Evolutionary conservation across 805 yeast genomes (phyloP).

Genomic region (Yamadazyma akitaensis): DNA sequence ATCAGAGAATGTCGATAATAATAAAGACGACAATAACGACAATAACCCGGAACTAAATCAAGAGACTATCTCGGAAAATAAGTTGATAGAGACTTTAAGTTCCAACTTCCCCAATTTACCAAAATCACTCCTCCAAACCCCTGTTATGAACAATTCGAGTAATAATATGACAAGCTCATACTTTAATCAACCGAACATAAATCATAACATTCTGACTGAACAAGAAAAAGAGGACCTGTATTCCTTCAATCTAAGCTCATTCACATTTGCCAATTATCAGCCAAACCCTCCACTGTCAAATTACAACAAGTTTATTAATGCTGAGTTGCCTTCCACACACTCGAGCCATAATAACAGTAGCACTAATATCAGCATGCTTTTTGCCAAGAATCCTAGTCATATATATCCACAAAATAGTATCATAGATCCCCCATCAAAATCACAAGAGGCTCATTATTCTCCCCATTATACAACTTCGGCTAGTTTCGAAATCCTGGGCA

Average conservation of each 20-base stretch:
- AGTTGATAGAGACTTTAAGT: constrained; percentile 6
- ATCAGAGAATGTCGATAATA: neutral
- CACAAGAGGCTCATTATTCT: constrained; percentile 1
- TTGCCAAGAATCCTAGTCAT: constrained; percentile 13
- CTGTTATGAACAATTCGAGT: constrained; percentile 21
- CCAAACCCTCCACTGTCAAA: constrained; percentile 3
- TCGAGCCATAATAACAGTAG: constrained; percentile 10
- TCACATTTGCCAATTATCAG: constrained; percentile 26
- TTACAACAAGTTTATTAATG: neutral
- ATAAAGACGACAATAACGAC: no score
- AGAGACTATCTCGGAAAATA: constrained; percentile 1
- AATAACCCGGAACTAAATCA: neutral
- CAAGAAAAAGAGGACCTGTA: constrained; percentile 25
- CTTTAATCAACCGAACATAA: constrained; percentile 13
- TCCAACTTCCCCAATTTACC: constrained; percentile 11
- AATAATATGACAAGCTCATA: constrained; percentile 36
- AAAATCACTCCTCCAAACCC: constrained; percentile 9
- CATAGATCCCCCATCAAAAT: neutral
- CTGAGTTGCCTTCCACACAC: constrained; percentile 1
- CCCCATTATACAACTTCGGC: constrained; percentile 5
- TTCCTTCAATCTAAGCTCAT: constrained; percentile 33
- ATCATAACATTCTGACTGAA: constrained; percentile 1
- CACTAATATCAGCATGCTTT: constrained; percentile 12
- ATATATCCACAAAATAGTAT: constrained; percentile 10
- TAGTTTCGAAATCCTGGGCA: constrained; percentile 6